Evolutionary conservation across 257 asterid species (phyloP).

Genomic region (Schizonepeta tenuifolia): DNA sequence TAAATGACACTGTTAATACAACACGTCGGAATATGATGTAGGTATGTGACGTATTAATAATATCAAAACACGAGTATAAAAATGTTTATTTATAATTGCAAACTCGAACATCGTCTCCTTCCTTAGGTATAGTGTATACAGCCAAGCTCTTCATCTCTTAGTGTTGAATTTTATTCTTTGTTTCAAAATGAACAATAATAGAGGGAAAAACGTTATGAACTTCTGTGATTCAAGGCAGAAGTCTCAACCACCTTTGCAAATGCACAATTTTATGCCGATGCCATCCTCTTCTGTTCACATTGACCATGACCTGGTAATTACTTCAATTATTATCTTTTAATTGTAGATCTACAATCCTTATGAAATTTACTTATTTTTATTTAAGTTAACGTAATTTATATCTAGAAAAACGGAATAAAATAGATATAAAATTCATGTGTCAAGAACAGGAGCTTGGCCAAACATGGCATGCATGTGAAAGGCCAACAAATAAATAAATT

Average conservation of each 20-base stretch:
- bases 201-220: conserved; percentile 23
- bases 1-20: background rate
- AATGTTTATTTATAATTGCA: background rate
- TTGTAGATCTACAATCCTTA: background rate
- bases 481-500: background rate
- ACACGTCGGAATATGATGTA: background rate
- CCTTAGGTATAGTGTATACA: background rate
- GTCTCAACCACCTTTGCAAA: conserved; percentile 18
- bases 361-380: background rate
- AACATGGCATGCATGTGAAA: background rate
- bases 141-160: background rate
- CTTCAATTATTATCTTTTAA: background rate
- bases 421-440: background rate
- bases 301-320: conserved; percentile 37
- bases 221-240: conserved; percentile 1
- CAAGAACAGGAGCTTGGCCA: background rate
- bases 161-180: background rate
- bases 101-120: background rate
- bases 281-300: background rate
- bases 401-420: background rate
- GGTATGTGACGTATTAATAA: background rate
- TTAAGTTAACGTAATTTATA: background rate
- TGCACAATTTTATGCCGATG: conserved; percentile 35
- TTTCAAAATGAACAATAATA: background rate
- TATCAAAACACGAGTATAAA: background rate